Percentiles rank a stretch among this genome's conserved stretches.
Evolutionary conservation across 495 filamentous ascomycete genomes (phyloP).

Genomic region (Hyaloscypha variabilis): DNA sequence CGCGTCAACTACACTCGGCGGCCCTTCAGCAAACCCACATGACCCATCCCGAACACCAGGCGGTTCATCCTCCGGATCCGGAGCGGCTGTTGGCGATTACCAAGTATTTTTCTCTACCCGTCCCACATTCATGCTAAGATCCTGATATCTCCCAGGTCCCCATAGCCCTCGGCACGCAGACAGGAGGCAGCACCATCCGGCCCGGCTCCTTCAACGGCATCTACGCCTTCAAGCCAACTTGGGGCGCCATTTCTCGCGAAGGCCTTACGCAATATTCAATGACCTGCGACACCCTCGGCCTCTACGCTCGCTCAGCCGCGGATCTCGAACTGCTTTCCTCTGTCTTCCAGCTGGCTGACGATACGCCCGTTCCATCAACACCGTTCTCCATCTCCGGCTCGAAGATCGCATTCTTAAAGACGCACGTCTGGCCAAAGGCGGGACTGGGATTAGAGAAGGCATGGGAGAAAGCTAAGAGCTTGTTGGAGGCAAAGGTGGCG

Average conservation of each 20-base stretch:
- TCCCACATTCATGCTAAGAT: background rate
- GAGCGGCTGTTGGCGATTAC: conserved; percentile 52
- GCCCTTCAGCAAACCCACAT: conserved; percentile 49
- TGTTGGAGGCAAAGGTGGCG: conserved; percentile 45
- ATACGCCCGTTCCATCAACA: conserved; percentile 32
- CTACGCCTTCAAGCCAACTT: conserved; percentile 58
- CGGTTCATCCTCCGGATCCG: conserved; percentile 56
- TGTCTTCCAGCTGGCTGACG: conserved; percentile 51
- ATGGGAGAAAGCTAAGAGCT: conserved; percentile 39
- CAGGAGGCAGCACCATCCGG: conserved; percentile 50
- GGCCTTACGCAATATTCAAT: conserved; percentile 50
- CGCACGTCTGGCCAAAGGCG: conserved; percentile 48
- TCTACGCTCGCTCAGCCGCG: conserved; percentile 49
- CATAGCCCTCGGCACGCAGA: conserved; percentile 52
- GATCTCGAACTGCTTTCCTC: conserved; percentile 52
- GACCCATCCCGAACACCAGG: conserved; percentile 50
- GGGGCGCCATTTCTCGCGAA: conserved; percentile 55
- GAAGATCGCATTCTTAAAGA: conserved; percentile 51
- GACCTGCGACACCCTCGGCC: conserved; percentile 55
- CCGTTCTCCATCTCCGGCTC: conserved; percentile 41
- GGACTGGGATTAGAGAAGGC: conserved; percentile 49
- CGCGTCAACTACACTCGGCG: conserved; percentile 40
- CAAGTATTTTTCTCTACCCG: conserved; percentile 34
- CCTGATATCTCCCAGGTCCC: conserved; percentile 35
- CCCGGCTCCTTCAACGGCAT: conserved; percentile 58